These are phyloP conservation scores for Fusarium acutatum DNA, from an alignment of 2,329 filamentous ascomycete genomes.

Conservation along the genomic window DNA sequence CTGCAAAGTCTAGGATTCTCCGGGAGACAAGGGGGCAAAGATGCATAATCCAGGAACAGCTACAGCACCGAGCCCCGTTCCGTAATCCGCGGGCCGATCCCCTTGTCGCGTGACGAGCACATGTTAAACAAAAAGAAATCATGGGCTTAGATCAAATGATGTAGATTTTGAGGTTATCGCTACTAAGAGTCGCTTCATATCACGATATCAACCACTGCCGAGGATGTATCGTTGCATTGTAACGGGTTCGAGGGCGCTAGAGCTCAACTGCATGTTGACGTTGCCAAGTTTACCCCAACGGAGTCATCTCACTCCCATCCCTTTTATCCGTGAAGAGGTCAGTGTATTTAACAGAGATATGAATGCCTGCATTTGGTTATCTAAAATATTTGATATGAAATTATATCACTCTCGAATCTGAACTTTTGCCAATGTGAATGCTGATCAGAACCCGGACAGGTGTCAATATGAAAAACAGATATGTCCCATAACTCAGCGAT, in stretches of 20 bases:
- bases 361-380: neutral
- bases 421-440: neutral
- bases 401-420: neutral
- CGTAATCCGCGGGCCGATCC: slow-evolving; percentile 29
- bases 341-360: neutral
- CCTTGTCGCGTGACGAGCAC: slow-evolving; percentile 35
- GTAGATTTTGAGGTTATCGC: neutral
- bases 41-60: slow-evolving; percentile 38
- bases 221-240: slow-evolving; percentile 27
- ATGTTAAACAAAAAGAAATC: slow-evolving; percentile 8
- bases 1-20: slow-evolving; percentile 16
- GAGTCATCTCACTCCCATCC: slow-evolving; percentile 16
- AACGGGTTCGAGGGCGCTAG: slow-evolving; percentile 17
- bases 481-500: neutral
- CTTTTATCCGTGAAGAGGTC: slow-evolving; percentile 2
- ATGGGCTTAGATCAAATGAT: slow-evolving; percentile 1
- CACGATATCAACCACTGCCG: neutral
- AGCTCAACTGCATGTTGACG: slow-evolving; percentile 33
- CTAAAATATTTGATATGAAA: neutral
- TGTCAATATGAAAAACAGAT: neutral
- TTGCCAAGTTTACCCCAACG: slow-evolving; percentile 35
- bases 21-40: slow-evolving; percentile 25
- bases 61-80: slow-evolving; percentile 22
- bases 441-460: too few relatives aligned
- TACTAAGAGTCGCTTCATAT: neutral